phyloP scores from a whole-genome alignment of 345 rosid species.

The Combretum micranthum region DNA sequence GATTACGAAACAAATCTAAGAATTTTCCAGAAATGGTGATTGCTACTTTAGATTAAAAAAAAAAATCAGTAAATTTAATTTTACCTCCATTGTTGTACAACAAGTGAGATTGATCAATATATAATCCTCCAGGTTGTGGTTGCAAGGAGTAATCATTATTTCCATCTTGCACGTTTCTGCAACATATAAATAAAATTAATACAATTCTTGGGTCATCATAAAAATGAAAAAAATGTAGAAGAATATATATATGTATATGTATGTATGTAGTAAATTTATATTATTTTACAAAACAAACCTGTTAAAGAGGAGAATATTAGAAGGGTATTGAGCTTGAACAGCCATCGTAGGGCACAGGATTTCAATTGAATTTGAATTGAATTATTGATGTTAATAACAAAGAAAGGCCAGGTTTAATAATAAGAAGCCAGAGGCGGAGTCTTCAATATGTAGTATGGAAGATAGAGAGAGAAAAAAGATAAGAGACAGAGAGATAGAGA shows the following conservation, averaged over 20 bases:
- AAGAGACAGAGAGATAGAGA: too few species aligned
- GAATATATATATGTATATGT: too few species aligned
- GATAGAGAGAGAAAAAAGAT: neutral
- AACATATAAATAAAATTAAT: neutral
- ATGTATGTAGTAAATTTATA: too few species aligned
- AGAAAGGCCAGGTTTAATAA: too few species aligned
- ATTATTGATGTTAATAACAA: too few species aligned
- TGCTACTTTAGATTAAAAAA: neutral
- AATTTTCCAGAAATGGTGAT: neutral
- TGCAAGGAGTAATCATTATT: constrained; percentile 44
- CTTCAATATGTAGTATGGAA: neutral
- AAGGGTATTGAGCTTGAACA: constrained; percentile 85
- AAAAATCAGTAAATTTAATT: neutral
- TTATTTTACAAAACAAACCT: constrained; percentile 23
- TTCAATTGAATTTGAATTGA: too few species aligned
- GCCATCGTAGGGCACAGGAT: constrained; percentile 44
- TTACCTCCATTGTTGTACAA: constrained; percentile 37
- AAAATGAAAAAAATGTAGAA: too few species aligned
- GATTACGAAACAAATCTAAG: too few species aligned
- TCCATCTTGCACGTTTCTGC: constrained; percentile 67
- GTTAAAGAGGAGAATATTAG: constrained; percentile 68
- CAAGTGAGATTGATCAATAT: constrained; percentile 49
- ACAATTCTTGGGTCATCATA: too few species aligned
- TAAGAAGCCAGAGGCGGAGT: neutral
- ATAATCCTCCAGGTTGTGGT: constrained; percentile 36